These are phyloP conservation scores for Ceratocystis cacaofunesta DNA, from an alignment of 2,329 filamentous ascomycete genomes.

Conservation along the genomic window DNA sequence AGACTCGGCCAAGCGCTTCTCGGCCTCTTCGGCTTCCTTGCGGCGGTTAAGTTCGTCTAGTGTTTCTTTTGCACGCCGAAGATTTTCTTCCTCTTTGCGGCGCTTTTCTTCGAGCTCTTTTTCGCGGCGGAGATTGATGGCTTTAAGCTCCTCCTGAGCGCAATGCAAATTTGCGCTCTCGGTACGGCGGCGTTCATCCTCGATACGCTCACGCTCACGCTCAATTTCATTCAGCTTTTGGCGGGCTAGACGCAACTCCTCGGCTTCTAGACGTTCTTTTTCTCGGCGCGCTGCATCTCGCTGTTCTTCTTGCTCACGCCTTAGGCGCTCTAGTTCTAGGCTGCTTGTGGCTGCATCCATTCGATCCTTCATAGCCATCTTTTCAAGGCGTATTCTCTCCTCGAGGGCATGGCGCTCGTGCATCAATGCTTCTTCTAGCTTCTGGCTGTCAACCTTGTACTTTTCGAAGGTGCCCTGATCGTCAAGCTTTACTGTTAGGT, in stretches of 20 bases:
- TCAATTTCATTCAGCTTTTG: constrained; percentile 23
- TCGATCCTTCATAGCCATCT: not conserved
- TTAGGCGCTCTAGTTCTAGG: constrained; percentile 6
- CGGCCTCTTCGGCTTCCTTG: constrained; percentile 34
- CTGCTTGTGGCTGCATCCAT: not conserved
- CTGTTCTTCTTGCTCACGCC: not conserved
- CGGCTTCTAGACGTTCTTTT: constrained; percentile 25
- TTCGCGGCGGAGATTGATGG: constrained; percentile 31
- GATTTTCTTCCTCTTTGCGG: constrained; percentile 23
- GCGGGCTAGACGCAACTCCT: constrained; percentile 29
- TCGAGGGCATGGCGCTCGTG: not conserved
- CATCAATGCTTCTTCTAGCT: not conserved
- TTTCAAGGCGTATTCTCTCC: not conserved
- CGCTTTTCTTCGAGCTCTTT: constrained; percentile 30
- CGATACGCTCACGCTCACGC: constrained; percentile 21
- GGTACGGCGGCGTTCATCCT: constrained; percentile 27
- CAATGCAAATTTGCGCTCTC: constrained; percentile 32
- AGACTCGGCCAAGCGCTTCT: constrained; percentile 38
- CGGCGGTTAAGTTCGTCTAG: constrained; percentile 33
- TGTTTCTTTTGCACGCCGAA: constrained; percentile 32
- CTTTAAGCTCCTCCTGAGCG: constrained; percentile 34
- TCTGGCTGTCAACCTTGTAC: not conserved
- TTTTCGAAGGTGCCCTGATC: not conserved
- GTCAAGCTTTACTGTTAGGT: not conserved
- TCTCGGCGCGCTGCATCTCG: constrained; percentile 2